Base-by-base conservation (phyloP, 768 basidiomycete species). In the Trametes meyenii region DNA sequence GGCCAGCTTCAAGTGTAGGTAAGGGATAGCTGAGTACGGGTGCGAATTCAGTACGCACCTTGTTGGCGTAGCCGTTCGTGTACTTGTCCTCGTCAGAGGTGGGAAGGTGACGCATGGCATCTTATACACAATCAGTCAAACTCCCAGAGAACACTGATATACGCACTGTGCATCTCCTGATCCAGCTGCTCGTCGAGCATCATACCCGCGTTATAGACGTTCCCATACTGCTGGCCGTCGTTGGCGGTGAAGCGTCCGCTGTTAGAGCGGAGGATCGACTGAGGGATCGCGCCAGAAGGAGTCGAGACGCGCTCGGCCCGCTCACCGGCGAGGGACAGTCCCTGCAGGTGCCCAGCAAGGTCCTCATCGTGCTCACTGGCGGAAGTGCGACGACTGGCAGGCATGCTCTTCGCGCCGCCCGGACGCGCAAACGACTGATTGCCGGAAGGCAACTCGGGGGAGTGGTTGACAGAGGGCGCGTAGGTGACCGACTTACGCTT, bases 141-240 rank as follows among this genome's bases (percentile, higher is more conserved):
- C 2, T 19, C 12, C 40, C 33, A 8, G 59, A 39, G 45, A 35
- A 1, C 38, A 24, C 17, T 26, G 35, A 8, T 16, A 23, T 61
- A 82, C 89, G 68, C 67, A 94, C 94, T 94, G 71, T 95, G 88
- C 86, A 96, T 94, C 72, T 96, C 94, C 76, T 92, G 86, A 70
- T 96, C 94, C 66, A 96, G 76, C 70, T 96, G 93, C 73, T 96
- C 91, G 67, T 96, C 94, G 63, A 96, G 78, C 86, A 96, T 87
- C 87, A 94, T 89, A 33, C 91, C 92, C 42, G 90, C 85, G 70
- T 92, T 93, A 73, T 86, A 92, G 36, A 80, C 80, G 62, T 81
- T 85, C 8, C 84, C 83, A 70, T 85, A 84, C 50, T 79, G 81
- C 14, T 79, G 75, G 42, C 81, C 83, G 55, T 89, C 87, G 50